phyloP scores from a whole-genome alignment of 2,329 filamentous ascomycete species.

The Fusarium sp. region DNA sequence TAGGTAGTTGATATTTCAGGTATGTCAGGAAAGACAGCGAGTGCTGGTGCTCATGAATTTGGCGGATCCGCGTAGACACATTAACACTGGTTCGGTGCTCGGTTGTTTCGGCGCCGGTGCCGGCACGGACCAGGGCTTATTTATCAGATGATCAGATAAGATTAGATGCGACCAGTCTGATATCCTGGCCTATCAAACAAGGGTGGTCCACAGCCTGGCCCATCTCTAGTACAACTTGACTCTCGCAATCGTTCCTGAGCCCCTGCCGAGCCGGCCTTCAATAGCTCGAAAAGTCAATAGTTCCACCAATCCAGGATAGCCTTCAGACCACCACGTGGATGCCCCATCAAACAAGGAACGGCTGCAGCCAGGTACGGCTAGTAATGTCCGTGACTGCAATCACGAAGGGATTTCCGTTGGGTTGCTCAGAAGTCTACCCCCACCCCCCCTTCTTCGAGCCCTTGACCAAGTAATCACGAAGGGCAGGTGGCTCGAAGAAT shows the following conservation, averaged over 20 bases:
- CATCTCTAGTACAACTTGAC: not conserved
- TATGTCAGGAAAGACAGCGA: too few relatives aligned
- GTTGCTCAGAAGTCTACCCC: too few relatives aligned
- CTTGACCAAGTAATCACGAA: not conserved
- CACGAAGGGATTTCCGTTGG: not conserved
- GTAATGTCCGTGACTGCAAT: not conserved
- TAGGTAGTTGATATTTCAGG: too few relatives aligned
- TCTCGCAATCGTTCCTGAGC: not conserved
- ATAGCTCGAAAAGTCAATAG: not conserved
- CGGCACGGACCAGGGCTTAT: not conserved
- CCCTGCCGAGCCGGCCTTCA: not conserved
- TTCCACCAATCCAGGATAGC: not conserved
- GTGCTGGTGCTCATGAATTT: too few relatives aligned
- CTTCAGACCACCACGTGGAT: not conserved
- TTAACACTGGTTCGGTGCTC: not conserved
- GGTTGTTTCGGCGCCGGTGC: not conserved
- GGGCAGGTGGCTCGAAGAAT: not conserved
- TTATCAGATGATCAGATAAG: not conserved
- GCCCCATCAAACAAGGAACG: not conserved
- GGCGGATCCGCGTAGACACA: too few relatives aligned
- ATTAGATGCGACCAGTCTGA: not conserved
- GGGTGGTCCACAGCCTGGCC: not conserved
- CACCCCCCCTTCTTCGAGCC: too few relatives aligned
- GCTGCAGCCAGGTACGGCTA: not conserved
- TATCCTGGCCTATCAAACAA: not conserved